Evolutionary conservation across 169 alveolate species (phyloP).

Genomic region (Cryptosporidium felis): DNA sequence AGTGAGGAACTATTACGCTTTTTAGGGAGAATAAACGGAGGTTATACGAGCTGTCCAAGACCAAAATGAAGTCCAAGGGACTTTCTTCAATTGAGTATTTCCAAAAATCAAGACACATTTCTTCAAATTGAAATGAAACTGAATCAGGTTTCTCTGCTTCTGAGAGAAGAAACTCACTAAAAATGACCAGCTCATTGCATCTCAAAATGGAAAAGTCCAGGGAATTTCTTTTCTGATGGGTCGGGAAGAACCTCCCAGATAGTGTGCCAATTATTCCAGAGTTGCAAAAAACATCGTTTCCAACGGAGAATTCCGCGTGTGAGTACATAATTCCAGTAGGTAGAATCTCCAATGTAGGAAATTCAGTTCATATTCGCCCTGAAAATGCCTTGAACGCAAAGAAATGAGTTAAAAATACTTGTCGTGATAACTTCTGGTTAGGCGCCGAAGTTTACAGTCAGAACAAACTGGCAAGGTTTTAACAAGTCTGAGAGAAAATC

Average conservation of each 20-base stretch:
- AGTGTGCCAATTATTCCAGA: not conserved
- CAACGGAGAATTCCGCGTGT: not conserved
- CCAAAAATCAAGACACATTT: constrained; percentile 29
- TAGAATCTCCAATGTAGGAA: not conserved
- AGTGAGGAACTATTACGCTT: constrained; percentile 5
- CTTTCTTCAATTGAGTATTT: not conserved
- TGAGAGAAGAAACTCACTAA: constrained; percentile 3
- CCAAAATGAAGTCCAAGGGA: constrained; percentile 5
- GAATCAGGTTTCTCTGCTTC: not conserved
- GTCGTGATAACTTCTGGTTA: not conserved
- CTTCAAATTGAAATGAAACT: not conserved
- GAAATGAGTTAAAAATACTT: not conserved
- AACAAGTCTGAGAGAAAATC: too few relatives aligned
- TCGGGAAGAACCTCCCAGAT: constrained; percentile 61
- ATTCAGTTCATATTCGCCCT: not conserved
- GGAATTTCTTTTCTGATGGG: not conserved
- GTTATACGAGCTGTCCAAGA: not conserved
- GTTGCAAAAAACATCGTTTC: not conserved
- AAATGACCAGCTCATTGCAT: not conserved
- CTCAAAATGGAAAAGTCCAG: constrained; percentile 24
- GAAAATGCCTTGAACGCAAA: not conserved
- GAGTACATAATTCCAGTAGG: not conserved
- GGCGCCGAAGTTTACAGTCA: not conserved
- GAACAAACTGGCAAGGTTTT: not conserved
- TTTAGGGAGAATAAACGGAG: constrained; percentile 17